Evolutionary conservation across 2,329 filamentous ascomycete species (phyloP), one percentile per base, ranked within the genome.

Genomic region (Drechmeria coniospora): DNA sequence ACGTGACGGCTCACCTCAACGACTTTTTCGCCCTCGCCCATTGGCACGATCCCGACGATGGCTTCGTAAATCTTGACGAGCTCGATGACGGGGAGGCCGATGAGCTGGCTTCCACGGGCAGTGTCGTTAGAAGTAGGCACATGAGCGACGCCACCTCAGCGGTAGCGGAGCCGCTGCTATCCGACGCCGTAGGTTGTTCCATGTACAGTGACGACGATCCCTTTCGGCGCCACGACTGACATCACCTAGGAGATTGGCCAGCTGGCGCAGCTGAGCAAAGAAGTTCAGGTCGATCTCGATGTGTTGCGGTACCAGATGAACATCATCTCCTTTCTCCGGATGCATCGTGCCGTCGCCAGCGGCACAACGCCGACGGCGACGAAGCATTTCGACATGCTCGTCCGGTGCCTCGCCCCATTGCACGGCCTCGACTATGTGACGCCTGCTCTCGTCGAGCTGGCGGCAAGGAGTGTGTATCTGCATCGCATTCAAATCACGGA

Each of bases 11-110:
- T 18, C 65, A 82, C 39, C 46, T 77, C 50, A 92, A 84, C 42
- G 83, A 95, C 33, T 72, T 80, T 37, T 77, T 95, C 39, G 82
- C 84, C 46, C 74, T 95, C 32, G 87, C 81, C 1, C 86, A 95
- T 50, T 81, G 75, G 56, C 84, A 95, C 43, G 67, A 76, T 32
- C 63, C 66, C 0, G 61, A 68, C 2, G 73, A 87, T 46, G 81
- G 78, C 0, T 78, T 84, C 35, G 64, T 74, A 4, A 79, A 90
- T 36, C 51, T 87, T 1, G 79, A 92, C 33, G 75, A 81, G 20
- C 36, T 45, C n/a, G 46, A 50, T 15, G 44, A 46, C 17, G 43
- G 41, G 15, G 42, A 36, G 31, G 44, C 41, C 4, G 36, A 41
- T 10, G 47, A 53, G 25, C 47, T 46, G 4, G 47, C 44, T 4